A percentile compares a stretch with the other conserved stretches of the same genome.
These are phyloP conservation scores for Botrytis deweyae DNA, from an alignment of 2,329 filamentous ascomycete genomes.

Conservation along the genomic window DNA sequence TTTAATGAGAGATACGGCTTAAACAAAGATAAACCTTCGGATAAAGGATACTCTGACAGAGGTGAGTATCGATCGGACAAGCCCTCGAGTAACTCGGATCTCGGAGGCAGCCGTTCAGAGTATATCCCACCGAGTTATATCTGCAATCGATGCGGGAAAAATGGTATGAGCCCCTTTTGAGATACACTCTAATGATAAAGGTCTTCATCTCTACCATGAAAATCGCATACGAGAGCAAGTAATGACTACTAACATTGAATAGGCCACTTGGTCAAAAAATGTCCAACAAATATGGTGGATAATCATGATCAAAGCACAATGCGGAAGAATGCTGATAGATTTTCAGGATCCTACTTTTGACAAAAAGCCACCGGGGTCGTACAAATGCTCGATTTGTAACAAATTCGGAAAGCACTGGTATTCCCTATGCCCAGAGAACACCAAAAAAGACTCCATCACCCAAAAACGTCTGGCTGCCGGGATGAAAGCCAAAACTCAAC, in stretches of 20 bases:
- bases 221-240: not conserved
- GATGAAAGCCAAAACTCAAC: constrained; percentile 13
- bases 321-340: constrained; percentile 1
- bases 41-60: not conserved
- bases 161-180: constrained; percentile 26
- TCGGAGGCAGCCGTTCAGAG: not conserved
- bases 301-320: not conserved
- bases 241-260: constrained; percentile 16
- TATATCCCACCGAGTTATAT: constrained; percentile 27
- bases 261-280: constrained; percentile 45
- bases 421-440: constrained; percentile 43
- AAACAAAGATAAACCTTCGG: not conserved
- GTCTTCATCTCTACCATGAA: not conserved
- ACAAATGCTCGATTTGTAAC: constrained; percentile 42
- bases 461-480: constrained; percentile 35
- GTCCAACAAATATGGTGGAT: constrained; percentile 44
- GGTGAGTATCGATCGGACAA: not conserved
- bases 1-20: constrained; percentile 15
- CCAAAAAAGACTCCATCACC: constrained; percentile 38
- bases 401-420: constrained; percentile 41
- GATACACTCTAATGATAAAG: not conserved
- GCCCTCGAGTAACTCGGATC: not conserved
- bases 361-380: constrained; percentile 35
- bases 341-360: constrained; percentile 41
- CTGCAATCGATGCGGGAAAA: constrained; percentile 34